Conservation (phyloP, 2,329 filamentous ascomycete genomes). For the Xylaria digitata region DNA sequence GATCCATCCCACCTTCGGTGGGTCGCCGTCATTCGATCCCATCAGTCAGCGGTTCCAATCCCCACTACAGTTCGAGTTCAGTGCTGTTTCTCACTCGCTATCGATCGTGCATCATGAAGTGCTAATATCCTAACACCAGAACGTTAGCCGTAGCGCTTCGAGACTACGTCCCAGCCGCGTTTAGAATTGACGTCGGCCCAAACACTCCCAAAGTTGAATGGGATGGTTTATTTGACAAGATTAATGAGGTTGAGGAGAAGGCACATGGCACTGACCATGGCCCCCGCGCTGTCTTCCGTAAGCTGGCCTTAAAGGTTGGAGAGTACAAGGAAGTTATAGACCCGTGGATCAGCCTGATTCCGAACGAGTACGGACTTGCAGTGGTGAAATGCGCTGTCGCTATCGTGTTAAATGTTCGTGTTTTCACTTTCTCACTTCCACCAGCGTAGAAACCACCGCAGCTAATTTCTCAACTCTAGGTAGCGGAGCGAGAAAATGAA, state of each 20-base stretch:
- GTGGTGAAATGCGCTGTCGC: slow-evolving; percentile 17
- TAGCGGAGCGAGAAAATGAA: background rate
- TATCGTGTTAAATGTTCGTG: slow-evolving; percentile 9
- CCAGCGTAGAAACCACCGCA: background rate
- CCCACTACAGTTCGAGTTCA: slow-evolving; percentile 11
- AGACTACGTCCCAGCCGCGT: slow-evolving; percentile 5
- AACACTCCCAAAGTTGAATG: slow-evolving; percentile 4
- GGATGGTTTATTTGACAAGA: slow-evolving; percentile 11
- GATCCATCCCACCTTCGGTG: slow-evolving; percentile 11
- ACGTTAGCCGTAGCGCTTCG: slow-evolving; percentile 9
- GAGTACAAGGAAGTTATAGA: slow-evolving; percentile 17
- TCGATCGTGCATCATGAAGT: background rate
- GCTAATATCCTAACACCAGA: slow-evolving; percentile 6
- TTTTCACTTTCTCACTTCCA: background rate
- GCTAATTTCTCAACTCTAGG: background rate
- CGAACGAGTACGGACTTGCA: slow-evolving; percentile 12
- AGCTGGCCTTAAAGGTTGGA: slow-evolving; percentile 2
- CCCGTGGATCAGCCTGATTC: slow-evolving; percentile 10
- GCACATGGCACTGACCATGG: slow-evolving; percentile 11
- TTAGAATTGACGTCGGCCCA: slow-evolving; percentile 7
- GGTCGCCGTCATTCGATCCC: slow-evolving; percentile 3
- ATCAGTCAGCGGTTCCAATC: background rate
- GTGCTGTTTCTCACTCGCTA: background rate
- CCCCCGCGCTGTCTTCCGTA: slow-evolving; percentile 8
- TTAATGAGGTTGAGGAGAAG: slow-evolving; percentile 12